Base-by-base conservation (phyloP, 148 eudicot species). In the Simmondsia chinensis region DNA sequence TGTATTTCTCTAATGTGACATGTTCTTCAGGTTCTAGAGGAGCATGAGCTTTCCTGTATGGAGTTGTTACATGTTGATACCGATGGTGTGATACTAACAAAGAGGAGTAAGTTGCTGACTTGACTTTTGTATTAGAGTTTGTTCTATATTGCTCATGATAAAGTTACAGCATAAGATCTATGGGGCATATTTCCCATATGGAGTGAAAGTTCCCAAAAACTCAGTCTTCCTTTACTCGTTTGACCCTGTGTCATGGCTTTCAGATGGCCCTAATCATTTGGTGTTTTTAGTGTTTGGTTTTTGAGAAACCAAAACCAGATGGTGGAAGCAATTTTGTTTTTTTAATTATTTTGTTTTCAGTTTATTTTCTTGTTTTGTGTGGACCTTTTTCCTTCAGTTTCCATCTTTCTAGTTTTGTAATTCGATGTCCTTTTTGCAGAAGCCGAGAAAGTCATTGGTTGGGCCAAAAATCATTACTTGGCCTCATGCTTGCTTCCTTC, bases 381-480 rank as follows among this genome's bases (percentile, higher is more conserved):
- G 9, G 9, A 28, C 5, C 31, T 28, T 20, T n/a, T n/a, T n/a
- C n/a, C n/a, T n/a, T n/a, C n/a, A n/a, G n/a, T n/a, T n/a, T n/a
- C n/a, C n/a, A 21, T 30, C 7, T 34, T 18, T 13, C 23, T 28
- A 13, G 9, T 7, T 24, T 15, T 20, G 1, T 33, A n/a, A 5
- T 16, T 32, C 13, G 24, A 39, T 39, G 11, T 59, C 44, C n/a
- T n/a, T 42, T 38, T 22, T 30, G 20, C 72, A 91, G 99, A 82
- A 73, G 95, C 99, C 23, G 87, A 86, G 74, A 77, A 77, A 57
- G 82, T 86, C 53, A 81, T 91, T 66, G 99, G 99, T 39, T 91
- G 99, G 99, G 99, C 99, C 45, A 86, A 73, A 56, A 91, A 62
- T 61, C 78, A 86, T 65, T 77, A 86, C 72, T 64, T 91, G 56